Evolutionary conservation across 2,329 filamentous ascomycete genomes (phyloP), one percentile per base, ranked within the genome.

Genomic region (Davidsoniella eucalypti): DNA sequence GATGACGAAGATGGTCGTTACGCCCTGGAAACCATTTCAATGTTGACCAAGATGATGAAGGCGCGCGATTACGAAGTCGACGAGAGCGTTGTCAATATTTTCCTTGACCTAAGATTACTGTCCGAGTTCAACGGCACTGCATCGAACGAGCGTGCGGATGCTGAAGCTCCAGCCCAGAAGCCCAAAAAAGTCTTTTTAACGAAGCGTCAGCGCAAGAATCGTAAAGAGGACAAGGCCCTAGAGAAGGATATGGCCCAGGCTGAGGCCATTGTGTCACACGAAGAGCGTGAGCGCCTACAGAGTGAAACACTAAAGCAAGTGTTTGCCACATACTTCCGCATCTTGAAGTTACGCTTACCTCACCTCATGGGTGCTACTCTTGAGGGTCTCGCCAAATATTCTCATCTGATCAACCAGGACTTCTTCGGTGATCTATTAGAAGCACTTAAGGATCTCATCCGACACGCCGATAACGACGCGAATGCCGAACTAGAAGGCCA

Each of bases 341-440:
- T 96, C 50, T 69, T 98, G 41, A 96, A 96, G 68, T 72, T 80
- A 49, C 79, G 87, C 23, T 74, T 78, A 21, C 81, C 86, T 12
- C 78, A 83, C 56, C 76, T 98, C 16, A 96, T 95, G 86, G 92
- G 92, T n/a, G 88, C 90, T 12, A 88, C 95, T 0, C 75, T 98
- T 4, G 92, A 96, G 68, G 92, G 92, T 25, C 69, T 98, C 18
- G 88, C 90, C 47, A 87, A 87, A 61, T 98, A 94, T 61, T 82
- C 88, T 3, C 92, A 95, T 62, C 74, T 98, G 53, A 98, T 98
- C 72, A 98, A 98, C 67, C 87, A 98, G 61, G 87, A 98, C 62
- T 96, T 98, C 70, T 98, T 98, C 59, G 92, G 90, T 25, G 92
- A 98, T 61, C 73, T 98, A 26, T 76, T 98, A 9, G 92, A 96